Conservation (phyloP, 352 stramenopile genomes). For the Elongisporangium prolatum region DNA sequence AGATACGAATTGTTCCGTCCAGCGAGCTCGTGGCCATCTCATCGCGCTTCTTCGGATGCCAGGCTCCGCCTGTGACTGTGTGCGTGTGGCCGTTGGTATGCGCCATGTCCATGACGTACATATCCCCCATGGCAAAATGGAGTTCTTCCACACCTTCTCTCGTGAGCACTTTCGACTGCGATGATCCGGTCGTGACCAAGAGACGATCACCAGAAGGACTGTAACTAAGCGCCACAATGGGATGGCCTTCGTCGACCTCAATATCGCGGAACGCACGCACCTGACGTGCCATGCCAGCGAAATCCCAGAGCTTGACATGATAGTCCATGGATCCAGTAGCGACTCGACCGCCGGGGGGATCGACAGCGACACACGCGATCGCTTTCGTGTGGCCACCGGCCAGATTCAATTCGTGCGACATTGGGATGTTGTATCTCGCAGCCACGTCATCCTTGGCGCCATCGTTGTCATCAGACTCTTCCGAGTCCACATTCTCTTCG, state of each 20-base stretch:
- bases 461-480: conserved; percentile 23
- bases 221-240: conserved; percentile 74
- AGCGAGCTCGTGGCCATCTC: conserved; percentile 79
- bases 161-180: conserved; percentile 71
- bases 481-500: conserved; percentile 6
- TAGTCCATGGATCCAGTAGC: conserved; percentile 83
- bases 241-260: conserved; percentile 77
- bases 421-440: conserved; percentile 60
- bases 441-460: conserved; percentile 49
- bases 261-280: conserved; percentile 76
- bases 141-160: conserved; percentile 77
- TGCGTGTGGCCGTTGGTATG: conserved; percentile 83
- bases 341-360: conserved; percentile 59
- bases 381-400: conserved; percentile 44
- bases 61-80: conserved; percentile 57
- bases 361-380: conserved; percentile 66
- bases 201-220: conserved; percentile 74
- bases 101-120: conserved; percentile 86
- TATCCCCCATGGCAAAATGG: conserved; percentile 79
- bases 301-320: conserved; percentile 85
- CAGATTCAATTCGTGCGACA: conserved; percentile 64
- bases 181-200: conserved; percentile 62
- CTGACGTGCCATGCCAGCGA: conserved; percentile 78
- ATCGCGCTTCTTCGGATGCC: conserved; percentile 62
- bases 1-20: conserved; percentile 76